phyloP scores from a whole-genome alignment of 2,329 filamentous ascomycete species.

The Colletotrichum eremochloae region DNA sequence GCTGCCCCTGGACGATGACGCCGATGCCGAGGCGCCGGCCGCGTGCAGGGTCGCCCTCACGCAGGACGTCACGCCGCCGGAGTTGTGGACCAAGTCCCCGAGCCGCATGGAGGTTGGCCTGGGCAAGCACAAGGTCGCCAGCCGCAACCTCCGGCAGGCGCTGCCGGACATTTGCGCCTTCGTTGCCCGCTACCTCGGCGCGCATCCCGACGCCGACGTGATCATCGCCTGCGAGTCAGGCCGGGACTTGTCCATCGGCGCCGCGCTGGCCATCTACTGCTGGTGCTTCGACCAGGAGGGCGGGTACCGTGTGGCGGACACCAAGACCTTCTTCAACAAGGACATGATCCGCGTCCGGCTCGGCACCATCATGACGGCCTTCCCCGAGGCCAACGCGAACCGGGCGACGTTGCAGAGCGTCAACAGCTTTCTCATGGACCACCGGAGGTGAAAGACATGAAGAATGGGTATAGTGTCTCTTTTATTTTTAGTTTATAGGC shows the following conservation, averaged over 20 bases:
- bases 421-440: slow-evolving; percentile 87
- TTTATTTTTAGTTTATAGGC: neutral
- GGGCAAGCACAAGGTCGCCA: slow-evolving; percentile 81
- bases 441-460: slow-evolving; percentile 49
- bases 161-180: slow-evolving; percentile 74
- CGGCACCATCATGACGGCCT: slow-evolving; percentile 84
- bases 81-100: slow-evolving; percentile 55
- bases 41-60: slow-evolving; percentile 60
- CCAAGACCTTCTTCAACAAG: slow-evolving; percentile 71
- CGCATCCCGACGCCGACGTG: slow-evolving; percentile 46
- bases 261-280: slow-evolving; percentile 82
- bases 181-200: slow-evolving; percentile 56
- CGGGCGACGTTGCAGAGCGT: slow-evolving; percentile 90
- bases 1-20: slow-evolving; percentile 46
- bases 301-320: slow-evolving; percentile 48
- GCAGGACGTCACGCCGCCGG: slow-evolving; percentile 58
- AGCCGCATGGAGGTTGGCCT: slow-evolving; percentile 71
- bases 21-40: neutral
- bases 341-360: slow-evolving; percentile 80
- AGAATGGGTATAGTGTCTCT: neutral
- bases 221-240: slow-evolving; percentile 82
- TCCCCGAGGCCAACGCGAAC: slow-evolving; percentile 85
- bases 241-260: slow-evolving; percentile 83
- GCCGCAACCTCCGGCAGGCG: slow-evolving; percentile 82
- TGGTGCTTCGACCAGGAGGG: slow-evolving; percentile 78